These are phyloP conservation scores for Megacollybia marginata DNA, from an alignment of 768 basidiomycete species.

Conservation along the genomic window DNA sequence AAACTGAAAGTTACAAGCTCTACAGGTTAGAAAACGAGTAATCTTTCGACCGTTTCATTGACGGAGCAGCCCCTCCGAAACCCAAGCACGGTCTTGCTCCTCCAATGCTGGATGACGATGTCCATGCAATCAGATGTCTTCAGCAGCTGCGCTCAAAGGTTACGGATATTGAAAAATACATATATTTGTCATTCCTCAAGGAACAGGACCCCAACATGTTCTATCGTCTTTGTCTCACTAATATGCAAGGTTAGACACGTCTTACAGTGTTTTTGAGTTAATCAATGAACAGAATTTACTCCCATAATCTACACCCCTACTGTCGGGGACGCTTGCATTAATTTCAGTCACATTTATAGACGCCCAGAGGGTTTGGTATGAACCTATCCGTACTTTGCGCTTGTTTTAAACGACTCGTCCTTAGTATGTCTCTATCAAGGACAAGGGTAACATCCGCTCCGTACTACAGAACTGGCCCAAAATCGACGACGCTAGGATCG, in stretches of 20 bases:
- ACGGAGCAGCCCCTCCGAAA: slow-evolving; percentile 28
- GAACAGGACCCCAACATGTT: slow-evolving; percentile 67
- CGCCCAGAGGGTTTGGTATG: slow-evolving; percentile 66
- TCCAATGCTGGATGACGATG: slow-evolving; percentile 40
- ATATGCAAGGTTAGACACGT: no score
- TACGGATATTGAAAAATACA: slow-evolving; percentile 75
- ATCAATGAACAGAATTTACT: slow-evolving; percentile 40
- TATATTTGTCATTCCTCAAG: slow-evolving; percentile 73
- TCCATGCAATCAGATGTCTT: slow-evolving; percentile 55
- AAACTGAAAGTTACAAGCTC: slow-evolving; percentile 58
- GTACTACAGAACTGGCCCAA: slow-evolving; percentile 70
- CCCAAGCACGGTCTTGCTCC: slow-evolving; percentile 54
- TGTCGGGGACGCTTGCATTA: slow-evolving; percentile 85
- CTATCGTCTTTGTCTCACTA: slow-evolving; percentile 42
- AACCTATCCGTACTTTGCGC: slow-evolving; percentile 1
- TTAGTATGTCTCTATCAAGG: slow-evolving; percentile 72
- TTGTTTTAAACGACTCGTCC: slow-evolving; percentile 7
- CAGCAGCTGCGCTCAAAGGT: slow-evolving; percentile 71
- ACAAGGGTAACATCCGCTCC: slow-evolving; percentile 71
- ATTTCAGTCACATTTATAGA: slow-evolving; percentile 74
- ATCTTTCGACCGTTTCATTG: slow-evolving; percentile 6
- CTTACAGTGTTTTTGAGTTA: no score
- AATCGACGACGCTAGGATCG: slow-evolving; percentile 72
- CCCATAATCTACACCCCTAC: slow-evolving; percentile 91
- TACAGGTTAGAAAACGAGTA: slow-evolving; percentile 6